Evolutionary conservation across 169 alveolate genomes (phyloP).

Genomic region (Plasmodium malariae): DNA sequence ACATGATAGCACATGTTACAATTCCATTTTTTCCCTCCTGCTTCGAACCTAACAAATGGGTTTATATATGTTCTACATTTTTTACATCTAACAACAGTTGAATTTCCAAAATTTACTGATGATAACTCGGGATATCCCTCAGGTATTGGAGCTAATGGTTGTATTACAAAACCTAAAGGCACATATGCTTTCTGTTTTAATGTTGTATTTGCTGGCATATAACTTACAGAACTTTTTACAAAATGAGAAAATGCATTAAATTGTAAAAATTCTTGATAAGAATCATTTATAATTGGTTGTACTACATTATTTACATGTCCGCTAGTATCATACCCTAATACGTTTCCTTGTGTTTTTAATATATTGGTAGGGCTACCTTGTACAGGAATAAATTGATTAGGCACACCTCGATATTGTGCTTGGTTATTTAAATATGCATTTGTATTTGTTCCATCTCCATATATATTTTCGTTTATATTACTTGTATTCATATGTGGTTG

Average conservation of each 20-base stretch:
- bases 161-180: slow-evolving; percentile 87
- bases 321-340: slow-evolving; percentile 48
- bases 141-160: slow-evolving; percentile 90
- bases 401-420: slow-evolving; percentile 25
- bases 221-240: slow-evolving; percentile 75
- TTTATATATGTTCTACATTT: slow-evolving; percentile 96
- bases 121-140: slow-evolving; percentile 91
- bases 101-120: slow-evolving; percentile 89
- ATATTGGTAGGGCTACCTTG: slow-evolving; percentile 1
- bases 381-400: slow-evolving; percentile 37
- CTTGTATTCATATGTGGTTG: slow-evolving; percentile 5
- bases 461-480: slow-evolving; percentile 42
- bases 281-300: slow-evolving; percentile 54
- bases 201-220: slow-evolving; percentile 83
- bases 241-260: slow-evolving; percentile 77
- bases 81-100: slow-evolving; percentile 92
- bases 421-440: slow-evolving; percentile 42
- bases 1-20: slow-evolving; percentile 97
- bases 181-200: slow-evolving; percentile 87
- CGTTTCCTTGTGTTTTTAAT: slow-evolving; percentile 25
- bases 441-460: slow-evolving; percentile 24
- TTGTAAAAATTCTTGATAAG: slow-evolving; percentile 74
- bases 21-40: slow-evolving; percentile 95
- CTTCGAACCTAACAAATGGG: slow-evolving; percentile 96
- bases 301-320: slow-evolving; percentile 47